phyloP scores from a whole-genome alignment of 73 alveolate species.

The Symbiodinium pilosum region DNA sequence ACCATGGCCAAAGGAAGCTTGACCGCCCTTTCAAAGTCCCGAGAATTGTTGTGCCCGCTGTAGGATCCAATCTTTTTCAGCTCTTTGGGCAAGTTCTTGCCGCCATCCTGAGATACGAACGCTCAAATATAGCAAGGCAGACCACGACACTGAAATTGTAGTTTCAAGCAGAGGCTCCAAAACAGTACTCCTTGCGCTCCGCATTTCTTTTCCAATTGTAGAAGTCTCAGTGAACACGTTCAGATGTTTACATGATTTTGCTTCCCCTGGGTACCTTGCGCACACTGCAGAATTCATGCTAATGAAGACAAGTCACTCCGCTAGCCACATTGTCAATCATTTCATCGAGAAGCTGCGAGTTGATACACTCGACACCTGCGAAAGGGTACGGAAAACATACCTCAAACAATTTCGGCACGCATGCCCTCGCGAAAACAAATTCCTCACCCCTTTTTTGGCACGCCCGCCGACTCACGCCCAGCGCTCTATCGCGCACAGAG shows the following conservation, averaged over 20 bases:
- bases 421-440: no score
- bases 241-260: no score
- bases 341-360: neutral
- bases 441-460: no score
- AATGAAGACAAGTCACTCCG: neutral
- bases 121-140: neutral
- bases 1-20: constrained; percentile 20
- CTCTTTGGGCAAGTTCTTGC: neutral
- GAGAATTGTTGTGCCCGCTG: constrained; percentile 30
- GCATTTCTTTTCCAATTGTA: neutral
- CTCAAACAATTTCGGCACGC: no score
- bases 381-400: no score
- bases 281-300: no score
- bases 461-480: neutral
- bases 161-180: neutral
- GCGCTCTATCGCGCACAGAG: neutral
- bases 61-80: constrained; percentile 26
- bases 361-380: neutral
- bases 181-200: neutral
- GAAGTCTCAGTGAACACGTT: no score
- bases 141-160: neutral
- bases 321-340: neutral
- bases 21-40: constrained; percentile 42
- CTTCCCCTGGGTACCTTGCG: no score
- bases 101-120: neutral